A percentile compares a stretch with the other conserved stretches of the same genome.
These are phyloP conservation scores for Blastobotrys americana DNA, from an alignment of 805 yeast genomes.

Conservation along the genomic window DNA sequence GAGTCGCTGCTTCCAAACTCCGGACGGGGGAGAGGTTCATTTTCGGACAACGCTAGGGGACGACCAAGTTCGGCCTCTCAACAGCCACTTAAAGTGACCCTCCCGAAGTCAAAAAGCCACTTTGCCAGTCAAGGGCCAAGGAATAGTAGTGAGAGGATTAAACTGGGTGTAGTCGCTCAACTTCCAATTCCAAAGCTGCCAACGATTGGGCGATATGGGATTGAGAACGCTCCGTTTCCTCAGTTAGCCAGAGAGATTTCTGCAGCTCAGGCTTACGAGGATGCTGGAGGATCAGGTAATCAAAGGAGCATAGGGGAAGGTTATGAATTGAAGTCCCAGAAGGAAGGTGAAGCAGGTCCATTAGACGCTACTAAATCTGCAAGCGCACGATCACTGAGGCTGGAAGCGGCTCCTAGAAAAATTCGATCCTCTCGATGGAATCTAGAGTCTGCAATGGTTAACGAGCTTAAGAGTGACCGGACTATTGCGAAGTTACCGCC, in stretches of 20 bases:
- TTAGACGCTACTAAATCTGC: not conserved
- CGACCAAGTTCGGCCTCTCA: no score
- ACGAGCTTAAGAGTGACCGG: not conserved
- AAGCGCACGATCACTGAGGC: not conserved
- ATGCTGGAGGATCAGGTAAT: not conserved
- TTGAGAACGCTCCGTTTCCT: not conserved
- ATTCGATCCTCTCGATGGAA: not conserved
- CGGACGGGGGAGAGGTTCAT: not conserved
- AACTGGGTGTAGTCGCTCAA: not conserved
- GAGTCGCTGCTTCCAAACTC: not conserved
- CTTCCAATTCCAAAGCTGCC: not conserved
- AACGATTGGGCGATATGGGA: not conserved
- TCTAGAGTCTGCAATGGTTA: not conserved
- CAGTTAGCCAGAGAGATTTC: not conserved
- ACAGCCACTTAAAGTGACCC: constrained; percentile 10
- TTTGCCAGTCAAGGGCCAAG: not conserved
- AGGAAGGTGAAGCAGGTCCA: no score
- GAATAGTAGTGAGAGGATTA: not conserved
- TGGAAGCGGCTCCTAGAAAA: not conserved
- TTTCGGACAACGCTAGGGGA: constrained; percentile 1
- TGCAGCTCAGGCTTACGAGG: not conserved
- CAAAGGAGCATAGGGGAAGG: no score
- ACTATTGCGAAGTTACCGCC: not conserved
- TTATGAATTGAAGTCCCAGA: no score
- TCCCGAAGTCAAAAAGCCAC: not conserved